Evolutionary conservation across 257 asterid species (phyloP).

Genomic region (Solanum paucissectum): DNA sequence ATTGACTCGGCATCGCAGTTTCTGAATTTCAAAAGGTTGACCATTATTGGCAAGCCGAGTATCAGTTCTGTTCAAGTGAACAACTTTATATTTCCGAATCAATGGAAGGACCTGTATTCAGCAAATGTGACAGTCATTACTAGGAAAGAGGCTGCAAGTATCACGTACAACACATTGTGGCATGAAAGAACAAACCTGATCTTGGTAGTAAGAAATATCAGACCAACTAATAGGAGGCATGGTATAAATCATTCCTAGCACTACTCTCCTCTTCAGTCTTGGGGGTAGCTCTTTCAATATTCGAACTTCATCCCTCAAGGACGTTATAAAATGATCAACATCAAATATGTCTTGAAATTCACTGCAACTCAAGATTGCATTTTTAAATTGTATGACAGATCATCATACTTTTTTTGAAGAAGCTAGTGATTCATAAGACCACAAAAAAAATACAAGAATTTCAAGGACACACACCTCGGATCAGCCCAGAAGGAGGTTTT

Average conservation of each 20-base stretch:
- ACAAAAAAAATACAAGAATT: neutral
- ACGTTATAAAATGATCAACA: constrained; percentile 81
- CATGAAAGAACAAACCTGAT: constrained; percentile 39
- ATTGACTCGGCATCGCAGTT: constrained; percentile 86
- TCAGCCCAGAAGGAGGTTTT: constrained; percentile 96
- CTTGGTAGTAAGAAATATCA: constrained; percentile 72
- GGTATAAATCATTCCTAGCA: constrained; percentile 51
- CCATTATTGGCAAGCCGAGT: constrained; percentile 87
- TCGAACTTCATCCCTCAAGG: constrained; percentile 93
- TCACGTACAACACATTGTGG: neutral
- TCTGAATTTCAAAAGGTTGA: constrained; percentile 75
- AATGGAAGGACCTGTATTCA: constrained; percentile 73
- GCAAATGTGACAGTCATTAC: constrained; percentile 1
- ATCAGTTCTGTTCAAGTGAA: constrained; percentile 87
- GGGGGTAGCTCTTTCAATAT: constrained; percentile 88
- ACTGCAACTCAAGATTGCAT: constrained; percentile 31
- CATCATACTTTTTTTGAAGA: neutral
- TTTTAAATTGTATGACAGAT: neutral
- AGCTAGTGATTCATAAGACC: neutral
- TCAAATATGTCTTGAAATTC: constrained; percentile 90
- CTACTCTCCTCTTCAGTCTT: constrained; percentile 75
- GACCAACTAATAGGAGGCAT: constrained; percentile 99
- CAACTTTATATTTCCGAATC: constrained; percentile 80
- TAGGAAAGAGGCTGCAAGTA: neutral
- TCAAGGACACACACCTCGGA: constrained; percentile 58